A percentile compares a stretch with the other conserved stretches of the same genome.
Conservation (phyloP, 768 basidiomycete genomes). For the Punctularia strigosozonata region DNA sequence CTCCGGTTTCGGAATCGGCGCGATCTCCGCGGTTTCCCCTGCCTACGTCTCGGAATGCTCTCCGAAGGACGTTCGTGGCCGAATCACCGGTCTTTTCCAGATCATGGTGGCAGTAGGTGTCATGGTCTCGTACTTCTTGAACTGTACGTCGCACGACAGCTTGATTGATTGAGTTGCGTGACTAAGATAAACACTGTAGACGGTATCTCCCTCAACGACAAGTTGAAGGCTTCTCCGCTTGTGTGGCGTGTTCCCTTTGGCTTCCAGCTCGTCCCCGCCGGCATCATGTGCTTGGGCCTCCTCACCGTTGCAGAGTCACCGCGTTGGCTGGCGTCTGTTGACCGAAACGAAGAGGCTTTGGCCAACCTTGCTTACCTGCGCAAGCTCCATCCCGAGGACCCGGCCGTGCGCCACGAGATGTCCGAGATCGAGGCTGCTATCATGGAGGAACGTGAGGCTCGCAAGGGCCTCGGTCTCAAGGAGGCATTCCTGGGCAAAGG, state of each 20-base stretch:
- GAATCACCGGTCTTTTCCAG: constrained; percentile 80
- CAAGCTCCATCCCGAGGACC: constrained; percentile 27
- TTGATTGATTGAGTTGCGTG: too few relatives aligned
- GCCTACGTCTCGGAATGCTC: constrained; percentile 81
- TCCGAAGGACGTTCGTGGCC: constrained; percentile 77
- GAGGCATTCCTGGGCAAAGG: constrained; percentile 76
- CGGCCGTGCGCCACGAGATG: constrained; percentile 43
- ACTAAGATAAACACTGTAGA: too few relatives aligned
- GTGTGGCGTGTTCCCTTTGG: constrained; percentile 69
- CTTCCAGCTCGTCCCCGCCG: constrained; percentile 64
- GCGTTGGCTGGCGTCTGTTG: constrained; percentile 62
- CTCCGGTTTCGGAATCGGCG: constrained; percentile 73
- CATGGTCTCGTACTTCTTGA: constrained; percentile 77
- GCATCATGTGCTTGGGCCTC: constrained; percentile 56
- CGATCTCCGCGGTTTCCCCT: constrained; percentile 71
- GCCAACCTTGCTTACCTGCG: constrained; percentile 57
- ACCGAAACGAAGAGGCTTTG: constrained; percentile 40
- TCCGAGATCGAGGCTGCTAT: constrained; percentile 81
- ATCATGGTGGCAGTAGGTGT: constrained; percentile 80
- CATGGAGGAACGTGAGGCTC: constrained; percentile 54
- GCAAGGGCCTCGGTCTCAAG: constrained; percentile 48
- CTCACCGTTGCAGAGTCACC: constrained; percentile 71
- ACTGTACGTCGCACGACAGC: constrained; percentile 54
- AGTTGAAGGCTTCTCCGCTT: too few relatives aligned
- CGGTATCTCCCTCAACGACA: too few relatives aligned